Conservation (phyloP, 2,329 filamentous ascomycete species). For the Achaetomium macrosporum region DNA sequence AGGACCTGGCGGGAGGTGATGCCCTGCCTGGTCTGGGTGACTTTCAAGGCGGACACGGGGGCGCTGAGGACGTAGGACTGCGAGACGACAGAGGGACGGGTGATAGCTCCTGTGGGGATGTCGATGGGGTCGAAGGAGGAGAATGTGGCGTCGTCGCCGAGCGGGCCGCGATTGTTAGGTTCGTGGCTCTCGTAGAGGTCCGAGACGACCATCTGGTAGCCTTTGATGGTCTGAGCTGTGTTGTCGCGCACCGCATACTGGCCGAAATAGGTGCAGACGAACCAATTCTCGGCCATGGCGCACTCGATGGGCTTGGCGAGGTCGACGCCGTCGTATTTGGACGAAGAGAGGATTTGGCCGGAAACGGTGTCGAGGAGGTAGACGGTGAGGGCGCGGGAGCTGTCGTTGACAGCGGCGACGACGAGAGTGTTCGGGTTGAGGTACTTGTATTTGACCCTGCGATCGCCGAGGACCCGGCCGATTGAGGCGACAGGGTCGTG, state of each 20-base stretch:
- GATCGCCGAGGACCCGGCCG: constrained; percentile 84
- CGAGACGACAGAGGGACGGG: constrained; percentile 68
- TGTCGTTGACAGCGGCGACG: constrained; percentile 61
- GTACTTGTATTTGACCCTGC: constrained; percentile 96
- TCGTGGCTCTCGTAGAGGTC: constrained; percentile 86
- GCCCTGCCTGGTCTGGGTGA: constrained; percentile 86
- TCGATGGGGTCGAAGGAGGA: constrained; percentile 68
- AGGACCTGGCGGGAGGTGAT: constrained; percentile 81
- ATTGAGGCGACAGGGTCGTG: constrained; percentile 93
- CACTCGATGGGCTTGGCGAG: constrained; percentile 66
- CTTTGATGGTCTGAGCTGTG: constrained; percentile 58
- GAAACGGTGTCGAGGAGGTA: constrained; percentile 84
- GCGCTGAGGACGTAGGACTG: constrained; percentile 77
- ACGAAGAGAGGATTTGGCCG: constrained; percentile 69
- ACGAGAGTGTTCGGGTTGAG: constrained; percentile 81
- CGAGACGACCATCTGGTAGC: constrained; percentile 77
- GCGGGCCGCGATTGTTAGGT: constrained; percentile 76
- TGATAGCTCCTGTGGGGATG: constrained; percentile 42
- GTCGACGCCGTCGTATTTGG: constrained; percentile 68
- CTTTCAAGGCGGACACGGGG: constrained; percentile 70
- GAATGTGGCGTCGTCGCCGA: constrained; percentile 64
- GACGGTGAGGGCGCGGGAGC: constrained; percentile 56
- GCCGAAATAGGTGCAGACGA: constrained; percentile 73
- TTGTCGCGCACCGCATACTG: constrained; percentile 53
- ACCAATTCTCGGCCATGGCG: constrained; percentile 89